These are phyloP conservation scores for Kwoniella dejecticola DNA, from an alignment of 768 basidiomycete genomes.

Conservation along the genomic window DNA sequence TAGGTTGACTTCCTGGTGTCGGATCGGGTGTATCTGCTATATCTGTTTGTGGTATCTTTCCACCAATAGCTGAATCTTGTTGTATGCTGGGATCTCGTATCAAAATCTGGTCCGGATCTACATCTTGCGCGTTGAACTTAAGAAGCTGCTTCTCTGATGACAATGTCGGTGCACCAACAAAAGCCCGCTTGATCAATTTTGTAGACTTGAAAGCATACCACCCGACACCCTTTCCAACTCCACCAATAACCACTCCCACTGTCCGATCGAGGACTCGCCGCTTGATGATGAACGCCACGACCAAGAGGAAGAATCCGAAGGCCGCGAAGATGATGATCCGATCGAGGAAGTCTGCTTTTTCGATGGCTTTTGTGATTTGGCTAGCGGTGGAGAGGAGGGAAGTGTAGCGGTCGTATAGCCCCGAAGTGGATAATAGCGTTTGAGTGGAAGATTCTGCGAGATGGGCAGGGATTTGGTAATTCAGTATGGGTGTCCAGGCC, in stretches of 20 bases:
- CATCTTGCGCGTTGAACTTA: no score
- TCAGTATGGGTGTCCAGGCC: no score
- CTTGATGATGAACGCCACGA: conserved; percentile 83
- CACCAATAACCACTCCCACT: conserved; percentile 57
- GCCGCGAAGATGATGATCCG: conserved; percentile 78
- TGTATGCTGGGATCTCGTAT: neutral
- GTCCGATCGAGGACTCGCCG: conserved; percentile 80
- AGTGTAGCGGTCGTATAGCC: conserved; percentile 67
- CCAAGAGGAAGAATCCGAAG: conserved; percentile 78
- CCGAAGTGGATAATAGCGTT: conserved; percentile 71
- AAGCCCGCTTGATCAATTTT: conserved; percentile 27
- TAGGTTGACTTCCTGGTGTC: neutral
- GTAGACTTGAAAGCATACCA: conserved; percentile 67
- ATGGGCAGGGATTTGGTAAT: no score
- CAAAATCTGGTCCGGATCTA: no score
- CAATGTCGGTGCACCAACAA: no score
- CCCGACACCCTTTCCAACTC: conserved; percentile 62
- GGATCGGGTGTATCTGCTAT: neutral
- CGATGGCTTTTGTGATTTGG: conserved; percentile 79
- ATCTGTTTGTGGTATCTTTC: neutral
- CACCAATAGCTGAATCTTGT: conserved; percentile 6
- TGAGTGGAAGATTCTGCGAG: conserved; percentile 80
- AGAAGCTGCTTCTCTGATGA: no score
- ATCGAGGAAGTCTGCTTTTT: conserved; percentile 90
- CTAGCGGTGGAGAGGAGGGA: conserved; percentile 70